Evolutionary conservation across 2,329 filamentous ascomycete species (phyloP), one percentile per base, ranked within the genome.

Genomic region (Sporothrix phasma): DNA sequence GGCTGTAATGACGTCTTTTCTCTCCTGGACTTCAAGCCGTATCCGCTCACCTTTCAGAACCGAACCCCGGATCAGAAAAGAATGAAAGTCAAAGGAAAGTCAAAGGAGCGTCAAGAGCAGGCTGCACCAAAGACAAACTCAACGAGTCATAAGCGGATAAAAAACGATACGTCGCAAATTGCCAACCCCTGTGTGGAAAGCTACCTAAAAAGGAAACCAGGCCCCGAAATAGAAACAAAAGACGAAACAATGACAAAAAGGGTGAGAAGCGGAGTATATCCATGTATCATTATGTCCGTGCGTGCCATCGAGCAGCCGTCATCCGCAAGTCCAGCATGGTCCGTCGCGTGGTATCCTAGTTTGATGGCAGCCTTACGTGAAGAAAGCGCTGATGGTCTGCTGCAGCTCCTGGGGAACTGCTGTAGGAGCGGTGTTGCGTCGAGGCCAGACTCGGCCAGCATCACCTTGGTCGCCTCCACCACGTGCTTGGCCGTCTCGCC

Each of bases 371-470:
- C 24, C 10, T 39, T 58, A 69, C 39, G 68, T 49, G 77, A 96
- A 96, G 78, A 88, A 90, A 68, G 84, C 84, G 74, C 88, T 86
- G 66, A 95, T 90, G 11, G 84, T 87, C 72, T 87, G 84, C 76
- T 97, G 92, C 66, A 89, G 88, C 70, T 96, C 90, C 1, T 87
- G 86, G 13, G 86, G 84, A 97, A 85, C 64, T 86, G 86, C 66
- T 86, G 84, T 63, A 96, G 80, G 60, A 96, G 79, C 69, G 89
- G 87, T 66, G 86, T 85, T 2, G 89, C 86, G 71, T 96, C 89
- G 54, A 94, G 79, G 62, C 85, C 86, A 5, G 91, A 87, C 34
- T 84, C 83, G 66, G 86, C 82, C 46, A 96, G 83, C 60, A 99
- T 81, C 61, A 84, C 78, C 78, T 96, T 96, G 41, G 89, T 89